These are phyloP conservation scores for Carex sylvatica DNA, from an alignment of 202 grass and related monocot species.

Conservation along the genomic window DNA sequence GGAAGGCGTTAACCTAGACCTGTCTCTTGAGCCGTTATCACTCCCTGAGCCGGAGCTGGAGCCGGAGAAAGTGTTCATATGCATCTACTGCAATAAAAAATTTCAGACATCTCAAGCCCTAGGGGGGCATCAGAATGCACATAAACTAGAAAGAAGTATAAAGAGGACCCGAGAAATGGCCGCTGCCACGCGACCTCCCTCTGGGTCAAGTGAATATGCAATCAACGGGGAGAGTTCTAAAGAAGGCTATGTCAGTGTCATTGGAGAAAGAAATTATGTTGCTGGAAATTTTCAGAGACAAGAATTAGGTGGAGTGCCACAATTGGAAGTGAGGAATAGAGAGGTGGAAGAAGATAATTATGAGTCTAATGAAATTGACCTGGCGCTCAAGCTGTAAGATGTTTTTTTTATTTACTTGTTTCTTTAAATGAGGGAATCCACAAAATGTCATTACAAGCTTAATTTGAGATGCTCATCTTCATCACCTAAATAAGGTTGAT, in stretches of 20 bases:
- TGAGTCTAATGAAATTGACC: neutral
- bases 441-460: neutral
- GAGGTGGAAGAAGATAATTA: neutral
- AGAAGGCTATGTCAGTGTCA: neutral
- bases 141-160: constrained; percentile 15
- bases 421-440: no score
- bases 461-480: neutral
- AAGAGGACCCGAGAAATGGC: neutral
- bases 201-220: neutral
- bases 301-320: neutral
- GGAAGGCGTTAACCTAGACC: neutral
- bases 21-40: neutral
- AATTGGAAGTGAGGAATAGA: neutral
- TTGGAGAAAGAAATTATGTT: neutral
- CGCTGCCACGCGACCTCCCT: neutral
- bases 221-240: neutral
- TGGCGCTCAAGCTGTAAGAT: neutral
- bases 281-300: neutral
- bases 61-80: neutral
- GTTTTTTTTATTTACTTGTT: no score
- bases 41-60: neutral
- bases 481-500: neutral
- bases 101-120: constrained; percentile 23
- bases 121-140: constrained; percentile 20
- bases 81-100: constrained; percentile 21